Evolutionary conservation across 2,329 filamentous ascomycete genomes (phyloP).

Genomic region (Emydomyces testavorans): DNA sequence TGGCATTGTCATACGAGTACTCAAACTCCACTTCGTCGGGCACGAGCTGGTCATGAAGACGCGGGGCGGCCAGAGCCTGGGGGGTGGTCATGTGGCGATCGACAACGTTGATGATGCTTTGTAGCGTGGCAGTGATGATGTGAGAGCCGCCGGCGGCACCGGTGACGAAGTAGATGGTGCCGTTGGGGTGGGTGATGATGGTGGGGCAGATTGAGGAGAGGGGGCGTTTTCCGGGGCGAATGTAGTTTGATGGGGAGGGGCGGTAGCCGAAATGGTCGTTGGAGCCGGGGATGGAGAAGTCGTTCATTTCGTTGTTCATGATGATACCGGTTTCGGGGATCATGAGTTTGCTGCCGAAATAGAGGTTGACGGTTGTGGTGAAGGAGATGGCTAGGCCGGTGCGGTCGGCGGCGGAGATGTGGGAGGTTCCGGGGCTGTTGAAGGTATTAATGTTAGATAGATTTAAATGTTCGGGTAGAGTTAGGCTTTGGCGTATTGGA

Average conservation of each 20-base stretch:
- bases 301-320: constrained; percentile 55
- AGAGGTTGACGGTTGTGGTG: constrained; percentile 77
- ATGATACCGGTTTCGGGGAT: constrained; percentile 75
- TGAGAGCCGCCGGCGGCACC: constrained; percentile 71
- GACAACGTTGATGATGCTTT: constrained; percentile 61
- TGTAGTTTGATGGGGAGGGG: constrained; percentile 68
- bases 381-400: constrained; percentile 65
- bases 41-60: constrained; percentile 72
- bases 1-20: constrained; percentile 53
- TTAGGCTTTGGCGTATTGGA: not conserved
- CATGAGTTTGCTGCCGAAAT: constrained; percentile 70
- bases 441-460: not conserved
- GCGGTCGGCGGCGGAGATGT: constrained; percentile 53
- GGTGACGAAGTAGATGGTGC: constrained; percentile 54
- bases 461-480: too few species aligned
- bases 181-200: constrained; percentile 58
- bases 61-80: constrained; percentile 53
- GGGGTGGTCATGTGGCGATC: constrained; percentile 51
- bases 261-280: constrained; percentile 77
- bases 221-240: constrained; percentile 68
- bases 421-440: constrained; percentile 41
- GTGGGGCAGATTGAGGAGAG: constrained; percentile 71
- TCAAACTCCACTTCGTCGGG: constrained; percentile 61
- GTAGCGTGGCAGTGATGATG: constrained; percentile 70
- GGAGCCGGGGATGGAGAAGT: constrained; percentile 72